Evolutionary conservation across 1,284 basidiomycete species (phyloP).

Genomic region (Austroboletus niveus): DNA sequence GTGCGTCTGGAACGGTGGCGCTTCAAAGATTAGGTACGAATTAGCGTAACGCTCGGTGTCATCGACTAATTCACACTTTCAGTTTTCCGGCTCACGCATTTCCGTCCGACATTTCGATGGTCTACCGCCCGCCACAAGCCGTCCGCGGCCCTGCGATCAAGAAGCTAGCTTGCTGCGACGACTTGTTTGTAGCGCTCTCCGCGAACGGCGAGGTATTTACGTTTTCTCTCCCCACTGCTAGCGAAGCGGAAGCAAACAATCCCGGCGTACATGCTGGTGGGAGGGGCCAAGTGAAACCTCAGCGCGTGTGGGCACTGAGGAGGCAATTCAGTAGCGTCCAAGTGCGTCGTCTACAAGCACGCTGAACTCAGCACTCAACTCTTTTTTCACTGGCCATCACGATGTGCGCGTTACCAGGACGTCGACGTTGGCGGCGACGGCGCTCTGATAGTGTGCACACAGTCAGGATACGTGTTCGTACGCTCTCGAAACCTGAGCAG

Average conservation of each 20-base stretch:
- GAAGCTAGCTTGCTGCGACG: slow-evolving; percentile 82
- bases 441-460: slow-evolving; percentile 88
- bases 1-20: slow-evolving; percentile 77
- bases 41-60: slow-evolving; percentile 1
- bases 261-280: slow-evolving; percentile 26
- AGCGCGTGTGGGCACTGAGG: slow-evolving; percentile 88
- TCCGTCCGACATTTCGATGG: slow-evolving; percentile 63
- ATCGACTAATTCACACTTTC: slow-evolving; percentile 12
- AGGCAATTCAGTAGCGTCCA: slow-evolving; percentile 85
- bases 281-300: slow-evolving; percentile 58
- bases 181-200: slow-evolving; percentile 83
- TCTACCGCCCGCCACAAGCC: slow-evolving; percentile 79
- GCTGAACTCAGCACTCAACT: background rate
- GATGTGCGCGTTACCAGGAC: slow-evolving; percentile 49
- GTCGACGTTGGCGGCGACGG: slow-evolving; percentile 89
- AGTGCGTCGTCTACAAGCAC: slow-evolving; percentile 37
- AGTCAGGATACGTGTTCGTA: slow-evolving; percentile 92
- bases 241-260: slow-evolving; percentile 28
- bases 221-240: slow-evolving; percentile 54
- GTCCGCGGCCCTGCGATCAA: slow-evolving; percentile 68
- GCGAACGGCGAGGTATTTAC: slow-evolving; percentile 91
- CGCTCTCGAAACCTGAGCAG: slow-evolving; percentile 60
- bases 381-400: background rate
- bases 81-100: slow-evolving; percentile 73
- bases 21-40: slow-evolving; percentile 71